Evolutionary conservation across 139 green algal genomes (phyloP).

Genomic region (Chlamydomonas incerta): DNA sequence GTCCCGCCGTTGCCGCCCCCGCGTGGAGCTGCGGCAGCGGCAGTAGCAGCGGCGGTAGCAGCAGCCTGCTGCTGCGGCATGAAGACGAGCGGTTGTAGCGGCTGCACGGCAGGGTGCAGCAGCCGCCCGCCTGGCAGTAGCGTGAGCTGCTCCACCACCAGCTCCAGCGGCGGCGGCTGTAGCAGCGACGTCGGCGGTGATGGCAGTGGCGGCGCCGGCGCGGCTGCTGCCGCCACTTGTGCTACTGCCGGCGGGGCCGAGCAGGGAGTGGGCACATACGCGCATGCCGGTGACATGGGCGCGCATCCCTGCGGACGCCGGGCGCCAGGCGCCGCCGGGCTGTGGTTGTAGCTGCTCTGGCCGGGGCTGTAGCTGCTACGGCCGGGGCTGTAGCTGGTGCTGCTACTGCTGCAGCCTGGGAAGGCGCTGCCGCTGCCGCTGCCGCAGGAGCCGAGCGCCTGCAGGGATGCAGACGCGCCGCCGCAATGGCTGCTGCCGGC

Average conservation of each 20-base stretch:
- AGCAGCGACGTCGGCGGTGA: not conserved
- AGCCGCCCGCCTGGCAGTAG: slow-evolving; percentile 11
- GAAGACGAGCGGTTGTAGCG: slow-evolving; percentile 7
- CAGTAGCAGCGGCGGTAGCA: not conserved
- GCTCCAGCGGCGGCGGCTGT: slow-evolving; percentile 11
- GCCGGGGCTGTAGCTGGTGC: not conserved
- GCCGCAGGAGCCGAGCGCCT: too few relatives aligned
- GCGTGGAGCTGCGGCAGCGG: not conserved
- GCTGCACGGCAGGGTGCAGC: not conserved
- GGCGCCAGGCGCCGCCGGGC: too few relatives aligned
- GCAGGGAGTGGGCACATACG: too few relatives aligned
- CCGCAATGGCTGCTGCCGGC: not conserved
- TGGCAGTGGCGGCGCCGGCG: too few relatives aligned
- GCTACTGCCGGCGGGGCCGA: not conserved
- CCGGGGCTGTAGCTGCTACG: not conserved
- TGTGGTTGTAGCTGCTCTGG: not conserved
- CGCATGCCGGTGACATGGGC: too few relatives aligned
- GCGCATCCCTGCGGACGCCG: too few relatives aligned
- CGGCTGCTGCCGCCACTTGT: too few relatives aligned
- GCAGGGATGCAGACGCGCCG: not conserved
- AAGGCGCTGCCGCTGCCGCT: not conserved
- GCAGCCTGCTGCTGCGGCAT: not conserved
- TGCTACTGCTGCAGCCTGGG: not conserved
- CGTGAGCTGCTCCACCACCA: slow-evolving; percentile 8
- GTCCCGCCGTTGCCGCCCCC: too few relatives aligned